Conservation (phyloP, 257 asterid genomes). For the Rhazya stricta region DNA sequence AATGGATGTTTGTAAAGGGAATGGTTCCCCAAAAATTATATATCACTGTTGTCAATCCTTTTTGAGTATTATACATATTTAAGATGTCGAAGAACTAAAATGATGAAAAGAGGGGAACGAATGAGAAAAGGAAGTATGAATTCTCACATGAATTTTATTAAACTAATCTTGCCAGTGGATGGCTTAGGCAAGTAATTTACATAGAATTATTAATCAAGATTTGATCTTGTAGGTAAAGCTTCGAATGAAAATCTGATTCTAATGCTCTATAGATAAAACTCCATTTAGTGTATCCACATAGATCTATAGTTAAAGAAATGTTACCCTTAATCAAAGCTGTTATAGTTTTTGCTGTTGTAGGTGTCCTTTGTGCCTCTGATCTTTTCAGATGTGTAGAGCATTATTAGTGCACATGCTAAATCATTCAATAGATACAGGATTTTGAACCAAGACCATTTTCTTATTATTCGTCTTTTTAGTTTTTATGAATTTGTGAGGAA, state of each 20-base stretch:
- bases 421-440: background rate
- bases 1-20: background rate
- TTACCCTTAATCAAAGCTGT: background rate
- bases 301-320: background rate
- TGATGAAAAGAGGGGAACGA: background rate
- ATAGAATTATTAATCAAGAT: background rate
- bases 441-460: background rate
- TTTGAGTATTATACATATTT: background rate
- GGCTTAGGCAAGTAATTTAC: background rate
- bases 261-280: background rate
- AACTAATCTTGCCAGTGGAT: background rate
- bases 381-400: background rate
- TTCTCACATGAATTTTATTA: background rate
- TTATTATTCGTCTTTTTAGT: background rate
- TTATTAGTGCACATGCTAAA: background rate
- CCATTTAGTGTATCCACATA: background rate
- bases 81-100: background rate
- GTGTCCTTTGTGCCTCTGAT: background rate
- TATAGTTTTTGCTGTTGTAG: background rate
- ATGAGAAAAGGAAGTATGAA: background rate
- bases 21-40: background rate
- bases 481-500: background rate
- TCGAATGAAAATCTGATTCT: background rate
- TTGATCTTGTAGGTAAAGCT: too few species aligned
- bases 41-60: background rate